These are phyloP conservation scores for Russula emetica DNA, from an alignment of 768 basidiomycete species.

Conservation along the genomic window DNA sequence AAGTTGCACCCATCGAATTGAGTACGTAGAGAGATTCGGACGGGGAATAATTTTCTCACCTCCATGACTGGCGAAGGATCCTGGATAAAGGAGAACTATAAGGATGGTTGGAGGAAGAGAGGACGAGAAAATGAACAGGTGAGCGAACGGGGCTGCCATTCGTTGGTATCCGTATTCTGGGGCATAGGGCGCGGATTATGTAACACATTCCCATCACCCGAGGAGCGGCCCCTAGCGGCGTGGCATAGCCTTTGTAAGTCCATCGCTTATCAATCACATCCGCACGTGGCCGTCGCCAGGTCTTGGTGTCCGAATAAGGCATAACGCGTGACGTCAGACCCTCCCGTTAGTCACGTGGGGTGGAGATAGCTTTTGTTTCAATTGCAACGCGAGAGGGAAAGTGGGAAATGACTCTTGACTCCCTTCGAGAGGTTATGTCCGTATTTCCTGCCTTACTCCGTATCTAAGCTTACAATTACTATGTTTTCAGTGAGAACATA, in stretches of 20 bases:
- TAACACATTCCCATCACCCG: constrained; percentile 20
- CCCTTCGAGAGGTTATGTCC: constrained; percentile 23
- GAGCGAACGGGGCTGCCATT: constrained; percentile 13
- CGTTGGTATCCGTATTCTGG: constrained; percentile 26
- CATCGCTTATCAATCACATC: not conserved
- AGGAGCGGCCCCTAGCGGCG: no score
- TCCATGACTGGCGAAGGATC: constrained; percentile 20
- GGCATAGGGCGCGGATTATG: constrained; percentile 26
- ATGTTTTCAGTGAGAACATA: constrained; percentile 52
- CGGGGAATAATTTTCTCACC: not conserved
- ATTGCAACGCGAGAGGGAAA: not conserved
- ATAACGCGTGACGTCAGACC: constrained; percentile 27
- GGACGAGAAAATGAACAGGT: constrained; percentile 2
- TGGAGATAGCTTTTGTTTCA: not conserved
- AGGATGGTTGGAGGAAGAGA: not conserved
- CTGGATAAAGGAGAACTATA: not conserved
- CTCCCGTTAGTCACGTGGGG: constrained; percentile 20
- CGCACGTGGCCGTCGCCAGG: not conserved
- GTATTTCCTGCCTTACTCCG: not conserved
- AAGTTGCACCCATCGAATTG: not conserved
- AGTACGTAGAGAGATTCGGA: not conserved
- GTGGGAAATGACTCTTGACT: constrained; percentile 7
- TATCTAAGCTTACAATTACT: not conserved
- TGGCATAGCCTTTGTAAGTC: not conserved
- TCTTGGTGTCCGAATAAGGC: not conserved